A percentile compares a stretch with the other conserved stretches of the same genome.
Evolutionary conservation across 805 yeast species (phyloP).

Genomic region (Phaffomyces antillensis): DNA sequence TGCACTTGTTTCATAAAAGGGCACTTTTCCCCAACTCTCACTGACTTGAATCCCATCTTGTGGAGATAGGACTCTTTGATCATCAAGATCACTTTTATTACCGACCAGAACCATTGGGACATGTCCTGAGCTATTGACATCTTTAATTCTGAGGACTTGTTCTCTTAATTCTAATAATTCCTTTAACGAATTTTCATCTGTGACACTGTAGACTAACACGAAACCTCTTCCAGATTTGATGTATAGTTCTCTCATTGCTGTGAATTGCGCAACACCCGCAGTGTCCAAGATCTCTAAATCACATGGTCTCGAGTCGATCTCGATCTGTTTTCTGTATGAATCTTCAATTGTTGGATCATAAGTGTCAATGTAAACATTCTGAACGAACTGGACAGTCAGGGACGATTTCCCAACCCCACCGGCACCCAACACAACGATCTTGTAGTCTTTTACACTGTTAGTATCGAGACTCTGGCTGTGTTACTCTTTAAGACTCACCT

Average conservation of each 20-base stretch:
- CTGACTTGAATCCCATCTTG: constrained; percentile 81
- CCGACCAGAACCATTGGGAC: constrained; percentile 92
- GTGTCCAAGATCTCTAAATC: constrained; percentile 86
- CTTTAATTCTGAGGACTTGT: constrained; percentile 81
- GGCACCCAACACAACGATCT: constrained; percentile 87
- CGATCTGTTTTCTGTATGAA: constrained; percentile 83
- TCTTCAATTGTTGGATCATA: constrained; percentile 98
- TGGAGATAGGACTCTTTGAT: constrained; percentile 67
- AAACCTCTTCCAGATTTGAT: constrained; percentile 89
- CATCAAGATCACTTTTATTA: constrained; percentile 78
- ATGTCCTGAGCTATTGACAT: constrained; percentile 35
- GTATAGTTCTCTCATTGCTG: constrained; percentile 89
- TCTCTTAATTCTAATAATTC: constrained; percentile 75
- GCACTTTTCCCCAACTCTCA: constrained; percentile 78
- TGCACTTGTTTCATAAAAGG: constrained; percentile 93
- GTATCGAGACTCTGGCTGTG: background rate
- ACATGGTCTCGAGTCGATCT: constrained; percentile 81
- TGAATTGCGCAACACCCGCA: constrained; percentile 92
- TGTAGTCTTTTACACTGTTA: constrained; percentile 48
- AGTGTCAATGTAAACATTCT: constrained; percentile 80
- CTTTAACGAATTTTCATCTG: constrained; percentile 65
- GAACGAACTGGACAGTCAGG: constrained; percentile 85
- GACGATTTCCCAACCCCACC: constrained; percentile 98
- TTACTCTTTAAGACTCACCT: constrained; percentile 5
- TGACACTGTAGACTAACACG: constrained; percentile 77